A percentile compares a stretch with the other conserved stretches of the same genome.
Evolutionary conservation across 78 protist species (phyloP).

Genomic region (Emiliania huxleyi): DNA sequence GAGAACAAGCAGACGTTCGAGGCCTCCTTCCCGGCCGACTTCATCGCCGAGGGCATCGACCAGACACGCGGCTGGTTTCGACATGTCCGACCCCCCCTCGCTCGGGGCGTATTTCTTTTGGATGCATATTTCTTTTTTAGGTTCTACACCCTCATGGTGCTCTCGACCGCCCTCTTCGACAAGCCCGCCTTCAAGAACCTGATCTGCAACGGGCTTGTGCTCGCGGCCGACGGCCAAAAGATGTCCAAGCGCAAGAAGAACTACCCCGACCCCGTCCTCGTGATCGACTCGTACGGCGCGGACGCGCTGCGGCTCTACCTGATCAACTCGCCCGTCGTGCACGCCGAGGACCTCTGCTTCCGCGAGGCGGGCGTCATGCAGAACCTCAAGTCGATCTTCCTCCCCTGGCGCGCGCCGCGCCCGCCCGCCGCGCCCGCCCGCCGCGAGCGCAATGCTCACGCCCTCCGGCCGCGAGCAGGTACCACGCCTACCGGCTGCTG

Average conservation of each 20-base stretch:
- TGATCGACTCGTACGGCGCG: constrained; percentile 92
- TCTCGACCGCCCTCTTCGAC: constrained; percentile 95
- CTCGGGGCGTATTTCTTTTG: too few species aligned
- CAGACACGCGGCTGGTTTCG: constrained; percentile 98
- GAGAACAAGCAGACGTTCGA: constrained; percentile 94
- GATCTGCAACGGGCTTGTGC: constrained; percentile 98
- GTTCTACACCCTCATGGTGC: constrained; percentile 99
- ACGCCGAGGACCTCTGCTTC: constrained; percentile 88
- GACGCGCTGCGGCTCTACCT: constrained; percentile 98
- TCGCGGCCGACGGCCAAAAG: constrained; percentile 94
- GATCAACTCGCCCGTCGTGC: constrained; percentile 97
- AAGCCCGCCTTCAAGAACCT: constrained; percentile 96
- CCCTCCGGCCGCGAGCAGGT: too few species aligned
- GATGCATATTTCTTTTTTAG: too few species aligned
- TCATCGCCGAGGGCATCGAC: constrained; percentile 98
- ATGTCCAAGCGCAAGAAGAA: constrained; percentile 97
- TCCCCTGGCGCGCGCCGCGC: too few species aligned
- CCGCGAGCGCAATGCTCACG: too few species aligned
- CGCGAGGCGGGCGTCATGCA: constrained; percentile 76
- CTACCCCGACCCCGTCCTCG: constrained; percentile 90
- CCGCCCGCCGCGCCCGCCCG: constrained; percentile 6
- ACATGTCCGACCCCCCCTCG: too few species aligned
- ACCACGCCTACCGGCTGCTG: constrained; percentile 81
- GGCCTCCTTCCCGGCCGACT: constrained; percentile 97
- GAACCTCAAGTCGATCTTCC: constrained; percentile 87